Percentiles rank a stretch among this genome's conserved stretches.
Conservation (phyloP, 148 eudicot genomes). For the Mesembryanthemum crystallinum region DNA sequence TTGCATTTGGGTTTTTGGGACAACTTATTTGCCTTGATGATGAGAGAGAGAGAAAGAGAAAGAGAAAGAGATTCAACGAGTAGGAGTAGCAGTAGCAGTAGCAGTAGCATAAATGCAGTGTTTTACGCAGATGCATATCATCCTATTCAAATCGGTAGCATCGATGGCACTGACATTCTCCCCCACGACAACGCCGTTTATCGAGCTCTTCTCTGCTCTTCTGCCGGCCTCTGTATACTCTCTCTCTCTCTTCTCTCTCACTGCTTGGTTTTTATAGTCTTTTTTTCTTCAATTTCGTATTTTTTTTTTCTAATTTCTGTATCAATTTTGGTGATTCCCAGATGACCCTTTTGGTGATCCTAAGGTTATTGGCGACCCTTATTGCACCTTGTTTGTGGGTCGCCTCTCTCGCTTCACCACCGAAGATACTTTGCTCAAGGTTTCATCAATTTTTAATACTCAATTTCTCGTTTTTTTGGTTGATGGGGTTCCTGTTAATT, state of each 20-base stretch:
- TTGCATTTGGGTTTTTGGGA: too few species aligned
- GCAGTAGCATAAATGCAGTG: conserved; percentile 47
- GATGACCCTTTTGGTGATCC: conserved; percentile 97
- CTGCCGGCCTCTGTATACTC: conserved; percentile 68
- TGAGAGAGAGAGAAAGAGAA: too few species aligned
- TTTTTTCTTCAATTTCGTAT: background rate
- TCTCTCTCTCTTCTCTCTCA: background rate
- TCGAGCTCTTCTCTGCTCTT: conserved; percentile 86
- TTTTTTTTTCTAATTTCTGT: background rate
- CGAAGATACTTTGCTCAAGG: conserved; percentile 71
- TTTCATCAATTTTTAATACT: background rate
- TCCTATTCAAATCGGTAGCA: conserved; percentile 95
- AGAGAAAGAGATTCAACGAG: background rate
- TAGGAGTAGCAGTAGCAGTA: conserved; percentile 12
- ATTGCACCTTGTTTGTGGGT: conserved; percentile 78
- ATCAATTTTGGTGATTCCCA: conserved; percentile 26
- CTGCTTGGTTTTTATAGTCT: too few species aligned
- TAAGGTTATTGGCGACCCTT: conserved; percentile 76
- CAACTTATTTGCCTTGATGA: too few species aligned
- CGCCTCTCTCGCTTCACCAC: conserved; percentile 72
- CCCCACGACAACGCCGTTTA: conserved; percentile 90
- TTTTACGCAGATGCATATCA: conserved; percentile 82
- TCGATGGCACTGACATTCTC: conserved; percentile 88
- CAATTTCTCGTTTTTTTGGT: conserved; percentile 1
- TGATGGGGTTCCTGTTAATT: background rate